Evolutionary conservation across 1,284 basidiomycete species (phyloP), one percentile per base, ranked within the genome.

Genomic region (Naganishia cerealis): DNA sequence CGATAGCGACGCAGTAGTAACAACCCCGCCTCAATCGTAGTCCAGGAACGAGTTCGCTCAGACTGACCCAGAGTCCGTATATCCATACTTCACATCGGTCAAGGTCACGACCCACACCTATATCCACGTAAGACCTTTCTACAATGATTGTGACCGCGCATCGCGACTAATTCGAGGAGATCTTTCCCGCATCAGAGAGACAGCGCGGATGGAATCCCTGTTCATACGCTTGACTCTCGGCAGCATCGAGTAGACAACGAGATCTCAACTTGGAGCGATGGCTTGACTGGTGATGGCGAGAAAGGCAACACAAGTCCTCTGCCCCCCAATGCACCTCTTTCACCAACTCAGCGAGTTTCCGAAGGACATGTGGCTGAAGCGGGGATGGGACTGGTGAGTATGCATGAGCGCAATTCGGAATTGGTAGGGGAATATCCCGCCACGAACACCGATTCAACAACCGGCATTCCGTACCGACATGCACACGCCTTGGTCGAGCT

Each of bases 101-200:
- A 63, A 52, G 24, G 50, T 63, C 38, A 63, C 61, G 3, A 63
- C 50, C 16, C 39, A 63, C 61, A 63, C 61, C 16, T 63, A 54
- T 50, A 54, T 63, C 24, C 61, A 63, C 24, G 61, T 43, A 29
- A 54, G 61, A 26, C 29, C 15, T 16, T n/a, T 50, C 46, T 50
- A 1, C 29, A 9, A 21, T 21, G n/a, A 15, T 16, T 21, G n/a
- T 24, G 39, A 15, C 12, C 12, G 10, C 4, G 21, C 40, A 42
- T 12, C 3, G 21, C 56, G 26, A 8, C 56, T 57, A 21, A 57
- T 24, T 33, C 40, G 33, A 18, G 26, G 13, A 33, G 8, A 21
- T 6, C 3, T 50, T 43, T 42, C 18, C 1, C 24, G 5, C 12
- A 24, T 3, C 26, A 63, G 61, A 63, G 53, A 24, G 61, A 63